These are phyloP conservation scores for Moniliella sp. DNA, from an alignment of 1,284 basidiomycete genomes.

Conservation along the genomic window DNA sequence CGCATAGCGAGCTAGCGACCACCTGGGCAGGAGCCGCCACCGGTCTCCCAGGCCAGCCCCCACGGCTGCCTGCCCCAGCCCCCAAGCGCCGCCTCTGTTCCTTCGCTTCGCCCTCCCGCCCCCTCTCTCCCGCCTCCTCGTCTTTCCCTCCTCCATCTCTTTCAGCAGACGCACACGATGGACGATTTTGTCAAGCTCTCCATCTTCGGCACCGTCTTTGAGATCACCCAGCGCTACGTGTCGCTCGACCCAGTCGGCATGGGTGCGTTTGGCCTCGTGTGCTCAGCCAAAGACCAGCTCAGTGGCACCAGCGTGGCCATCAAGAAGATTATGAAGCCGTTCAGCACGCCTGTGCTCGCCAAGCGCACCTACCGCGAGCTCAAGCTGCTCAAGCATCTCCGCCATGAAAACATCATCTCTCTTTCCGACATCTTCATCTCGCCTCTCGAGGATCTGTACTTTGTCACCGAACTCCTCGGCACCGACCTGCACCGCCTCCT, in stretches of 20 bases:
- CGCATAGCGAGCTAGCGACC: too few species aligned
- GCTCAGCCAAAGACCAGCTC: slow-evolving; percentile 94
- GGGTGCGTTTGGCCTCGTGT: slow-evolving; percentile 44
- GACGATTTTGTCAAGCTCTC: slow-evolving; percentile 75
- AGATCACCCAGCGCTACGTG: slow-evolving; percentile 64
- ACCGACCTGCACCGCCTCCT: too few species aligned
- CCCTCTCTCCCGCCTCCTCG: too few species aligned
- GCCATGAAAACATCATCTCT: slow-evolving; percentile 59
- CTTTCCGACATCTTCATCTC: slow-evolving; percentile 5
- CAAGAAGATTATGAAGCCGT: slow-evolving; percentile 98
- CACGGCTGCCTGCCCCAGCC: too few species aligned
- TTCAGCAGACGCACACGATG: too few species aligned
- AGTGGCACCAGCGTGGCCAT: slow-evolving; percentile 81
- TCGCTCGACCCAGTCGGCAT: slow-evolving; percentile 98
- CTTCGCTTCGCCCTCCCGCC: too few species aligned
- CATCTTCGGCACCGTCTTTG: slow-evolving; percentile 88
- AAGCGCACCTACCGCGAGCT: slow-evolving; percentile 94
- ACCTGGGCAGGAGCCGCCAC: too few species aligned
- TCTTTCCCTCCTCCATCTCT: too few species aligned
- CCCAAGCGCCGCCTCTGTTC: too few species aligned
- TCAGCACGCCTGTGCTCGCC: slow-evolving; percentile 85
- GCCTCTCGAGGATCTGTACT: slow-evolving; percentile 4
- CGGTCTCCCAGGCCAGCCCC: too few species aligned
- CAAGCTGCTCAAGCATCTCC: slow-evolving; percentile 90
- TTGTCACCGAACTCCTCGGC: too few species aligned